These are phyloP conservation scores for Heimioporus sp. DNA, from an alignment of 768 basidiomycete species.

Conservation along the genomic window DNA sequence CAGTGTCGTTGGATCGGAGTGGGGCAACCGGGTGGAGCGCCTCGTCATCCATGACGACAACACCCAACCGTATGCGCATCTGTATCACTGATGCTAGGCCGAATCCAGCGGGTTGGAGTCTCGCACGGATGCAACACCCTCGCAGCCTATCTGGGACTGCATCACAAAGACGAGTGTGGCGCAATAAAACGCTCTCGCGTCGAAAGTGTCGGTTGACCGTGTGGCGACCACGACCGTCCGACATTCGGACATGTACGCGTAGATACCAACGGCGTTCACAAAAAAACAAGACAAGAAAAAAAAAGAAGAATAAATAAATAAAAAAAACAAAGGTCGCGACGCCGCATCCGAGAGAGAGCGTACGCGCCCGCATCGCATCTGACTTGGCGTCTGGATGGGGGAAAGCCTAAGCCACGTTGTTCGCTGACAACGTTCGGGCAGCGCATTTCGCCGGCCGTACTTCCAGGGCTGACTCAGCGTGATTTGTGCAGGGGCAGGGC, in stretches of 20 bases:
- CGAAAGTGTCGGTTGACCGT: too few species aligned
- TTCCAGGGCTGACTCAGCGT: not conserved
- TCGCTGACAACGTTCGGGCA: not conserved
- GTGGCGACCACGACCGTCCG: too few species aligned
- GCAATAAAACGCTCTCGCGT: not conserved
- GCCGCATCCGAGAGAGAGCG: too few species aligned
- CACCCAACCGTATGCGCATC: too few species aligned
- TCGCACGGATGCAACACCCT: too few species aligned
- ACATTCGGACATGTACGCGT: too few species aligned
- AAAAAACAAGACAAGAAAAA: too few species aligned
- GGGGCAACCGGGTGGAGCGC: not conserved
- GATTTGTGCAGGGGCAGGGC: too few species aligned
- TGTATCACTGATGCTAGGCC: not conserved
- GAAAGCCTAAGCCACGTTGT: slow-evolving; percentile 27
- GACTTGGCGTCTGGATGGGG: not conserved
- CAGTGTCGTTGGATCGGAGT: slow-evolving; percentile 1
- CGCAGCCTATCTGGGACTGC: not conserved
- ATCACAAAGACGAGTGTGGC: not conserved
- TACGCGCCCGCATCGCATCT: not conserved
- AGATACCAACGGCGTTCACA: too few species aligned
- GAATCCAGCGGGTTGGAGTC: not conserved
- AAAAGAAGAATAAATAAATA: too few species aligned
- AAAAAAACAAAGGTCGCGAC: too few species aligned
- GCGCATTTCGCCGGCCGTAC: not conserved
- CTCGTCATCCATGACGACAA: not conserved